phyloP scores from a whole-genome alignment of 2,329 filamentous ascomycete species.

The Penicillium sp. region DNA sequence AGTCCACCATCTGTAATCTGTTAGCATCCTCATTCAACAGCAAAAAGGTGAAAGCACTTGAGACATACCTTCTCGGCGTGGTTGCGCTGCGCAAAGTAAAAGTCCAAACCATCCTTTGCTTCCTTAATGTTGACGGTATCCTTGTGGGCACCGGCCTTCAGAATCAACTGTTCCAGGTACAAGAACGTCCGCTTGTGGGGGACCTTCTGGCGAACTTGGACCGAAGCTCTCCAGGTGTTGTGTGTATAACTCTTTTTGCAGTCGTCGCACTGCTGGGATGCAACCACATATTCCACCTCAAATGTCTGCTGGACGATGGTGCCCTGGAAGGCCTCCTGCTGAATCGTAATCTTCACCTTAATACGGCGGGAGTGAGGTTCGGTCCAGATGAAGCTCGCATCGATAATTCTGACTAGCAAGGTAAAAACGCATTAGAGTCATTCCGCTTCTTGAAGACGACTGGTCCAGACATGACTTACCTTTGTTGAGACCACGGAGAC shows the following conservation, averaged over 20 bases:
- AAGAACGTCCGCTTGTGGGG: constrained; percentile 87
- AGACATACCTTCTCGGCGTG: constrained; percentile 70
- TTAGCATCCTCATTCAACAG: background rate
- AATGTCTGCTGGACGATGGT: constrained; percentile 87
- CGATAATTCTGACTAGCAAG: constrained; percentile 74
- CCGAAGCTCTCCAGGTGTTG: constrained; percentile 90
- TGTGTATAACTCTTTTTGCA: constrained; percentile 95
- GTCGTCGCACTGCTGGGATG: constrained; percentile 91
- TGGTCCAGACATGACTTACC: background rate
- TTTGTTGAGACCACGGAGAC: constrained; percentile 81
- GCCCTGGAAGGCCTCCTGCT: constrained; percentile 67
- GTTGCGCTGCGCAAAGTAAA: constrained; percentile 87
- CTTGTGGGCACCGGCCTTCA: constrained; percentile 88
- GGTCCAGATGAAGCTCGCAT: constrained; percentile 97
- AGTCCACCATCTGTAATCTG: constrained; percentile 70
- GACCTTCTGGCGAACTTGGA: constrained; percentile 96
- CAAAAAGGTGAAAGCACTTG: background rate
- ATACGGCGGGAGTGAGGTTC: constrained; percentile 92
- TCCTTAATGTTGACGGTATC: constrained; percentile 99
- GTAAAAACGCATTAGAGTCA: background rate
- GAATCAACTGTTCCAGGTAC: constrained; percentile 87
- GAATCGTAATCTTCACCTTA: constrained; percentile 93
- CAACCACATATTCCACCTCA: constrained; percentile 89
- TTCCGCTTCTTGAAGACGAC: background rate
- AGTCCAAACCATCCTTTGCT: constrained; percentile 92